Evolutionary conservation across 192 early-diverging fungal genomes (phyloP).

Genomic region (Gaertneriomyces semiglobifer): DNA sequence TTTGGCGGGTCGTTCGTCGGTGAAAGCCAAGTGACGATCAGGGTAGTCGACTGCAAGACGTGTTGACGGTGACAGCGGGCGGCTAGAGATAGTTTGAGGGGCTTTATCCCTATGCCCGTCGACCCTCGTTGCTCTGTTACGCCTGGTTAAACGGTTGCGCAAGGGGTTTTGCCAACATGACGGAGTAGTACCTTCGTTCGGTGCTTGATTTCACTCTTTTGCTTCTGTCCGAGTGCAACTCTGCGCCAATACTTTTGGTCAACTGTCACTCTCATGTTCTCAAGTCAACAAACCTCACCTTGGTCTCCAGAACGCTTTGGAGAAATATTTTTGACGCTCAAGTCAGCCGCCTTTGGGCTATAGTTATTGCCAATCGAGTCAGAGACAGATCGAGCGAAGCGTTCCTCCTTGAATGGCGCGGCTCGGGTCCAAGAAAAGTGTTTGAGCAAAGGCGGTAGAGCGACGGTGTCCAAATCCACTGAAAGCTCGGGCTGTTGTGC

Average conservation of each 20-base stretch:
- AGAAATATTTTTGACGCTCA: constrained; percentile 42
- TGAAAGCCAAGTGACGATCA: no score
- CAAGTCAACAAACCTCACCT: constrained; percentile 1
- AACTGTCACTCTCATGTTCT: not conserved
- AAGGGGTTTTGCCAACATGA: not conserved
- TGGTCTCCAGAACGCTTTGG: constrained; percentile 19
- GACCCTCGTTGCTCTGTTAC: no score
- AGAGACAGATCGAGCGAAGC: constrained; percentile 44
- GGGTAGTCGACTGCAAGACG: constrained; percentile 31
- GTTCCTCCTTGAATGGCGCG: constrained; percentile 62
- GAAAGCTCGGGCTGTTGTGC: not conserved
- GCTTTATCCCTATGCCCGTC: no score
- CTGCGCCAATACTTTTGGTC: not conserved
- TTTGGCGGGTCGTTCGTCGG: not conserved
- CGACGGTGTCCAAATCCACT: constrained; percentile 18
- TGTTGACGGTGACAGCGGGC: constrained; percentile 46
- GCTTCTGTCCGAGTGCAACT: constrained; percentile 7
- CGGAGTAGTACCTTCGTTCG: not conserved
- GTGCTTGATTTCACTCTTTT: constrained; percentile 5
- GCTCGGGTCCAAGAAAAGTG: constrained; percentile 59
- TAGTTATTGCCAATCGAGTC: constrained; percentile 67
- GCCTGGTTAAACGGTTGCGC: not conserved
- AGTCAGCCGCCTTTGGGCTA: constrained; percentile 43
- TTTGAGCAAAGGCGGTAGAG: constrained; percentile 53
- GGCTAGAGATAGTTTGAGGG: not conserved